phyloP scores from a whole-genome alignment of 495 filamentous ascomycete species.

The Monascus purpureus region DNA sequence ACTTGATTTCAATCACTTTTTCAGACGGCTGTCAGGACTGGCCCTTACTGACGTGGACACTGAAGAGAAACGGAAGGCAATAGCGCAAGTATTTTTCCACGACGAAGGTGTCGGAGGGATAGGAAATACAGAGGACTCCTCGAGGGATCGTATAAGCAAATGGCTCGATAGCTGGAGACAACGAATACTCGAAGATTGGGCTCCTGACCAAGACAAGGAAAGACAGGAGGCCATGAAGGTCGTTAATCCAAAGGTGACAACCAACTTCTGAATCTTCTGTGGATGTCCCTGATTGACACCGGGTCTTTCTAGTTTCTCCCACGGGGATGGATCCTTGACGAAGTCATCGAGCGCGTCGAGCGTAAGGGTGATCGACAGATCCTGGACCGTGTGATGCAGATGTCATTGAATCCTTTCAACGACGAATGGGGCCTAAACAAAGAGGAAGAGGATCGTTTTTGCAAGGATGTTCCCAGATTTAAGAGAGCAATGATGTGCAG shows the following conservation, averaged over 20 bases:
- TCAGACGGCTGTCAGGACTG: constrained; percentile 56
- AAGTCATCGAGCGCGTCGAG: constrained; percentile 79
- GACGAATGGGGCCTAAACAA: constrained; percentile 59
- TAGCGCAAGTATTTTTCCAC: constrained; percentile 58
- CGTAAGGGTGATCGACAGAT: constrained; percentile 69
- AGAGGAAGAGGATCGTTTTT: constrained; percentile 71
- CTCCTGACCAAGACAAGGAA: constrained; percentile 38
- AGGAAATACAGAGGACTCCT: constrained; percentile 43
- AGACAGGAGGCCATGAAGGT: constrained; percentile 60
- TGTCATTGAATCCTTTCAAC: constrained; percentile 71
- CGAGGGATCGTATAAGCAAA: constrained; percentile 45
- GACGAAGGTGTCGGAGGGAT: constrained; percentile 43
- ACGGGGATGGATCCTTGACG: constrained; percentile 82
- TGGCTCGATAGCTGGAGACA: constrained; percentile 66
- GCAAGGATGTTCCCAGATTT: constrained; percentile 68
- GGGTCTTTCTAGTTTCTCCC: constrained; percentile 49
- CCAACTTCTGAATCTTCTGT: background rate
- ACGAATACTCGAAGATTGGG: constrained; percentile 62
- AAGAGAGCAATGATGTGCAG: constrained; percentile 81
- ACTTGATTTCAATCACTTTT: constrained; percentile 87
- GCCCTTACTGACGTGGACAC: constrained; percentile 43
- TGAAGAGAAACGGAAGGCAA: constrained; percentile 39
- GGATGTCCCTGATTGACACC: background rate
- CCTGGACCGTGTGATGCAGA: constrained; percentile 56
- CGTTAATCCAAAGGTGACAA: constrained; percentile 64